Base-by-base conservation (phyloP, 192 early-diverging fungal species). In the Umbelopsis vinacea region DNA sequence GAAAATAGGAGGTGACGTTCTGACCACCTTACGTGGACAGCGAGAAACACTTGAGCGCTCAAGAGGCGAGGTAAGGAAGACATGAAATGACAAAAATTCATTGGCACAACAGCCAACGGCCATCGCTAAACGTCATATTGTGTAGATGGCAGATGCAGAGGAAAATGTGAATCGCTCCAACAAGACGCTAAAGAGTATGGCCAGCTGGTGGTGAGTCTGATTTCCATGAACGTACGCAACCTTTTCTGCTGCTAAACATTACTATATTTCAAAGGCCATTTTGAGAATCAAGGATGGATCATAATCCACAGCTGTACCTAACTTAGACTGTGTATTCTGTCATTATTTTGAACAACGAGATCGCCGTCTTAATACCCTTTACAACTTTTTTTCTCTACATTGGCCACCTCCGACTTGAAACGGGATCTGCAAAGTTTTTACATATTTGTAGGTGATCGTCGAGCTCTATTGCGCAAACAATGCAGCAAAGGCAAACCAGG, bases 141-240 rank as follows among this genome's bases (percentile, higher is more conserved):
- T 29, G 19, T 63, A 63, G 57, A 37, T 63, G 7, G 11, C 24
- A 11, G 57, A 63, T 4, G 57, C 57, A 5, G 57, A 63, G 17
- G 57, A 63, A 0, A 63, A 63, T 38, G 57, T 63, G 9, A 29
- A 63, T 63, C 33, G 57, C 0, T 63, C 57, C 15, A 63, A 29
- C 0, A 63, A 63, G 57, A 63, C 57, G 1, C 19, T 63, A 4
- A 63, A 63, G 33, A 63, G 57, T 26, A 63, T 63, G 57, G 57
- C 57, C 37, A 63, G 57, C 35, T 63, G 57, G 57, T 63, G 57
- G 57, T 63, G 19, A 50, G 0, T 22, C 0, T 4, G 3, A 14
- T 57, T 57, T 57, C 3, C 23, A n/a, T 37, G 26, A 63, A 33
- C 7, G 11, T 50, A 19, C 48, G 7, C 7, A 50, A 50, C 11